phyloP scores from a whole-genome alignment of 164 flowering plant genomes.

The Buxus sempervirens region DNA sequence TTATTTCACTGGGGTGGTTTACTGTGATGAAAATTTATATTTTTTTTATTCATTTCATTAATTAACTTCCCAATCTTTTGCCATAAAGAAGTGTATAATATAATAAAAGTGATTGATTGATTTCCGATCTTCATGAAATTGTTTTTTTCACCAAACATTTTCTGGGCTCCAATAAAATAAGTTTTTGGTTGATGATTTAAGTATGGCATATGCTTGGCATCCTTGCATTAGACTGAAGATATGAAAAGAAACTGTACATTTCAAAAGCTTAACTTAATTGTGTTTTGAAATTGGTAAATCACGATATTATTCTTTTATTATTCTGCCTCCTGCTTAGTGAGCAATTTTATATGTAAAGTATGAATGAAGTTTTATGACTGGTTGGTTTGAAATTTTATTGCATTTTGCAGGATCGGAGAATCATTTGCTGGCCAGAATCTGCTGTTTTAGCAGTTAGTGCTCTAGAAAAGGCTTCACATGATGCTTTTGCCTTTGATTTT shows the following conservation, averaged over 20 bases:
- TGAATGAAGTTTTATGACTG: not conserved
- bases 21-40: no score
- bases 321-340: not conserved
- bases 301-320: not conserved
- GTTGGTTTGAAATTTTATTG: not conserved
- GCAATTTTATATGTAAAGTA: not conserved
- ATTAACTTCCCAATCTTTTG: no score
- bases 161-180: not conserved
- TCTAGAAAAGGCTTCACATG: conserved; percentile 80
- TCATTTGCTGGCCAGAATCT: conserved; percentile 73
- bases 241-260: not conserved
- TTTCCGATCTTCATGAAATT: not conserved
- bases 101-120: not conserved
- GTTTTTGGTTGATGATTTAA: not conserved
- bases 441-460: conserved; percentile 71
- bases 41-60: no score
- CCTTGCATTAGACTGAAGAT: not conserved
- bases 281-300: not conserved
- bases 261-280: not conserved
- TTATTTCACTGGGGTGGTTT: no score
- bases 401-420: conserved; percentile 33
- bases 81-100: not conserved
- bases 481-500: conserved; percentile 52
- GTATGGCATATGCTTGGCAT: not conserved
- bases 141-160: not conserved